These are phyloP conservation scores for Saccharomycopsis amapae DNA, from an alignment of 805 yeast genomes.

Conservation along the genomic window DNA sequence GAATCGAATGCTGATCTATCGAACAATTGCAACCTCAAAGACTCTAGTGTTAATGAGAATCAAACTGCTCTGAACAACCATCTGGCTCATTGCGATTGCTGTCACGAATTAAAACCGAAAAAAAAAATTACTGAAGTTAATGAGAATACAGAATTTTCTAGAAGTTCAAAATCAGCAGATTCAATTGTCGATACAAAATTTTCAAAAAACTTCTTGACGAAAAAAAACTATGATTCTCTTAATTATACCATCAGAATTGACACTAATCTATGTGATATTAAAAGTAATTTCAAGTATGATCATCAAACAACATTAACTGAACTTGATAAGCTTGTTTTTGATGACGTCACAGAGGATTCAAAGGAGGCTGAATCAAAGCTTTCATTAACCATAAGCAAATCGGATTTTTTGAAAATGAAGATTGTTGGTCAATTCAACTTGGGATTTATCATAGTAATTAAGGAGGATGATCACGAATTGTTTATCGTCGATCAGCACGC, in stretches of 20 bases:
- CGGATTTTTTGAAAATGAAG: slow-evolving; percentile 68
- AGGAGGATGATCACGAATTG: slow-evolving; percentile 44
- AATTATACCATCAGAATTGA: background rate
- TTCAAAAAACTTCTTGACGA: background rate
- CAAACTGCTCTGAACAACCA: too few relatives aligned
- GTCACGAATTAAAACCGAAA: background rate
- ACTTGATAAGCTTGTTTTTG: too few relatives aligned
- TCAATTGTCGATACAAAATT: background rate
- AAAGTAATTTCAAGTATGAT: too few relatives aligned
- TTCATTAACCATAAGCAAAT: slow-evolving; percentile 56
- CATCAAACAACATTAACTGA: too few relatives aligned
- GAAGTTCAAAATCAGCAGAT: background rate
- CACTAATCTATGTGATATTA: background rate
- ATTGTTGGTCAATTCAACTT: slow-evolving; percentile 89
- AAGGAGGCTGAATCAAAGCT: slow-evolving; percentile 51
- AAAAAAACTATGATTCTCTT: background rate
- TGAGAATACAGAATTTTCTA: too few relatives aligned
- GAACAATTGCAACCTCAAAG: background rate
- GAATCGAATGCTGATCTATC: background rate
- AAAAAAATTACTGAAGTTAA: background rate
- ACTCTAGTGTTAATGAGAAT: too few relatives aligned
- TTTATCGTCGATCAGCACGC: slow-evolving; percentile 97
- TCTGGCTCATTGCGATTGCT: background rate
- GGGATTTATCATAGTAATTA: slow-evolving; percentile 82
- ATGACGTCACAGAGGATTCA: slow-evolving; percentile 35